phyloP scores from a whole-genome alignment of 2,329 filamentous ascomycete genomes.

The Metarhizium robertsii region DNA sequence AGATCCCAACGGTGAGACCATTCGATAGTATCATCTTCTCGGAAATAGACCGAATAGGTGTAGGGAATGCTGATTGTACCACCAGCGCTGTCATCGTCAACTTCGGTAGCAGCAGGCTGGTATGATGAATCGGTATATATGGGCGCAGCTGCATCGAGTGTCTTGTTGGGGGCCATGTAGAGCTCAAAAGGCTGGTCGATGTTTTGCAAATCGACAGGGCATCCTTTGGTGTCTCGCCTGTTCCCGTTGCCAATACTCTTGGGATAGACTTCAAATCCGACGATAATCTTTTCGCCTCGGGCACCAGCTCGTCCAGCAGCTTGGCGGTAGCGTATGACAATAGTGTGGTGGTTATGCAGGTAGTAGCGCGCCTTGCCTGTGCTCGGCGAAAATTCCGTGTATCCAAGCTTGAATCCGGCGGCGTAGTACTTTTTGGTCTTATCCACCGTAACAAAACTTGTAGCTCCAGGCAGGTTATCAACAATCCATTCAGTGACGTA shows the following conservation, averaged over 20 bases:
- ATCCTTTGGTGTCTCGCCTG: constrained; percentile 53
- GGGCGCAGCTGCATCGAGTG: constrained; percentile 28
- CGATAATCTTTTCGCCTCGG: constrained; percentile 67
- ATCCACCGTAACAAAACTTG: constrained; percentile 79
- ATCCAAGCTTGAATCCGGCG: constrained; percentile 81
- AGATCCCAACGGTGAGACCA: constrained; percentile 83
- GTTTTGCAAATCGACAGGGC: constrained; percentile 57
- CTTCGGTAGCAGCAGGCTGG: constrained; percentile 32
- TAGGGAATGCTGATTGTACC: constrained; percentile 67
- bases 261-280: constrained; percentile 83
- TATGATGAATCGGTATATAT: constrained; percentile 53
- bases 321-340: constrained; percentile 69
- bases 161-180: constrained; percentile 54
- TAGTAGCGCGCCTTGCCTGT: constrained; percentile 58
- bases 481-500: constrained; percentile 93
- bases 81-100: constrained; percentile 52
- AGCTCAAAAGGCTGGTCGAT: constrained; percentile 60
- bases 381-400: constrained; percentile 53
- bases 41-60: constrained; percentile 85
- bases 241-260: constrained; percentile 63
- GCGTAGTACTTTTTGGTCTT: constrained; percentile 82
- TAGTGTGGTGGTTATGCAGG: constrained; percentile 81
- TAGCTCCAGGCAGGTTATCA: constrained; percentile 82
- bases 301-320: constrained; percentile 61
- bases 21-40: constrained; percentile 69